Conservation (phyloP, 768 basidiomycete genomes). For the Trametes cinnabarina region DNA sequence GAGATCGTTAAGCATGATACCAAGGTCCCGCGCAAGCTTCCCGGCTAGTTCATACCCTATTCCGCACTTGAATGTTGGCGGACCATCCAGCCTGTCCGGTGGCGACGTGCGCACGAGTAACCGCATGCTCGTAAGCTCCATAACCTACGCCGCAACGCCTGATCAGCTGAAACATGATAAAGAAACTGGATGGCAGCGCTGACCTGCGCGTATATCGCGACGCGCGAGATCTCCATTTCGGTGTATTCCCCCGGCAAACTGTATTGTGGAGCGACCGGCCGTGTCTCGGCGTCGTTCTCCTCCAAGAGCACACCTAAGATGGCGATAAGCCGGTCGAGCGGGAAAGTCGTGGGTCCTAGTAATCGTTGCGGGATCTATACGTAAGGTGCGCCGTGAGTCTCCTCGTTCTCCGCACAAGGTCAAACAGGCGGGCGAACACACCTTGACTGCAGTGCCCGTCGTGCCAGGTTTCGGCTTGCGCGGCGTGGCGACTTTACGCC, state of each 20-base stretch:
- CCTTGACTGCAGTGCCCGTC: slow-evolving; percentile 28
- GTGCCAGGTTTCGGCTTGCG: slow-evolving; percentile 24
- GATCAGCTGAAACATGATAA: not conserved
- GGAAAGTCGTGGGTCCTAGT: slow-evolving; percentile 74
- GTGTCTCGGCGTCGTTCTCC: slow-evolving; percentile 59
- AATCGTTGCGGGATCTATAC: slow-evolving; percentile 70
- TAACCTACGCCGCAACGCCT: slow-evolving; percentile 44
- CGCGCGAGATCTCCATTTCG: slow-evolving; percentile 67
- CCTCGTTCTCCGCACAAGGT: no score
- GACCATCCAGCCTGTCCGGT: slow-evolving; percentile 62
- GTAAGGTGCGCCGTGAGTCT: not conserved
- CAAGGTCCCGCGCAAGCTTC: slow-evolving; percentile 56
- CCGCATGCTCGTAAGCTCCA: slow-evolving; percentile 61
- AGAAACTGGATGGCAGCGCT: slow-evolving; percentile 21
- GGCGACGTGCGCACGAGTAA: slow-evolving; percentile 65
- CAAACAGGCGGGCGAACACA: not conserved
- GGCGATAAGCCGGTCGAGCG: slow-evolving; percentile 75
- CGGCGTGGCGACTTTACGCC: slow-evolving; percentile 36
- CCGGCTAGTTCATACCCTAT: slow-evolving; percentile 59
- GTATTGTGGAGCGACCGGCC: slow-evolving; percentile 46
- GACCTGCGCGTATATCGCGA: slow-evolving; percentile 60
- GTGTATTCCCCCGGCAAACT: slow-evolving; percentile 66
- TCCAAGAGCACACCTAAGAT: slow-evolving; percentile 77
- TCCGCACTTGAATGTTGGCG: slow-evolving; percentile 71
- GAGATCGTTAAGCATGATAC: slow-evolving; percentile 59